Evolutionary conservation across 1,139 yeast genomes (phyloP), one percentile per base, ranked within the genome.

Genomic region (Taphrina betulina): DNA sequence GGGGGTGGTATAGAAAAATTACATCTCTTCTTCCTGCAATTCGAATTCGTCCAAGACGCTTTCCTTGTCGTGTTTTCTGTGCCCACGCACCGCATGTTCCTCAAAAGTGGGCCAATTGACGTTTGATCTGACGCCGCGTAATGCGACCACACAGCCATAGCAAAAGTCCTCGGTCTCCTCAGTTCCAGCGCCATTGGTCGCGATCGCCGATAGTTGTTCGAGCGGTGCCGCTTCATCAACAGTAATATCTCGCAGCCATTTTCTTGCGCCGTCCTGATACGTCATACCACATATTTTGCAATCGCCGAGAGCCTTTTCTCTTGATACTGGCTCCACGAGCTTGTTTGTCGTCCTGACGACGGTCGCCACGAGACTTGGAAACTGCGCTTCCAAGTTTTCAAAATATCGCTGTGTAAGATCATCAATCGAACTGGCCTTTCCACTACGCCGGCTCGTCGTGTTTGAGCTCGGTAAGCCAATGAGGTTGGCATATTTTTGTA

Each of bases 271-370:
- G 7, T 46, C 50, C 19, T 77, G 23, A 70, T 73, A 7, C 75
- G 75, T 67, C 90, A 84, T 0, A 82, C 65, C 36, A 68, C 94
- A 85, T 4, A 63, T 52, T 2, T 36, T 58, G 16, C 61, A 60
- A n/a, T 64, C 41, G 14, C 40, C 34, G 0, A 58, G 58, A 31
- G 62, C 59, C 12, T 57, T 53, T 17, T 46, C 58, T 10, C 36
- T 37, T n/a, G 61, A 48, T 17, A 57, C 40, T 2, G 65, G 88
- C 7, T 77, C 77, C 0, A 80, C 80, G 51, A 92, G 71, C 68
- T 92, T 90, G 53, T 82, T 83, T 8, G 95, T 95, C 0, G 95
- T 90, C 61, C 87, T 82, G 10, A 89, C 90, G 17, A 92, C 97
- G 0, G 98, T 90, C 0, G 96, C 85, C 1, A 94, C 92, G 2